These are phyloP conservation scores for Aspergillus ustus DNA, from an alignment of 2,329 filamentous ascomycete species.

Conservation along the genomic window DNA sequence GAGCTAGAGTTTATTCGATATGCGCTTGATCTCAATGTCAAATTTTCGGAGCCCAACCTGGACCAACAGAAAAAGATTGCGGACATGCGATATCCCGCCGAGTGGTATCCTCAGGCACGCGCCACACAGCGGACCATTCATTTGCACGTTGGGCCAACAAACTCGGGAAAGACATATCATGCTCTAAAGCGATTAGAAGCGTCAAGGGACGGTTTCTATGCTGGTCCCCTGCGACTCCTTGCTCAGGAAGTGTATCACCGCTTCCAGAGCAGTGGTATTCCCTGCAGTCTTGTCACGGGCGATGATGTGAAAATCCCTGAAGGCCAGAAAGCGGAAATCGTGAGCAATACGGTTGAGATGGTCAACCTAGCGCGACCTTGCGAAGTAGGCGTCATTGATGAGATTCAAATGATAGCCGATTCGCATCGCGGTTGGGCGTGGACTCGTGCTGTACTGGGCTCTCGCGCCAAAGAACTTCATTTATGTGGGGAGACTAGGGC, in stretches of 20 bases:
- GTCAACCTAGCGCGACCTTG: constrained; percentile 62
- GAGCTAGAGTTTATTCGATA: constrained; percentile 72
- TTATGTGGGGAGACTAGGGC: constrained; percentile 88
- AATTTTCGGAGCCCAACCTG: constrained; percentile 61
- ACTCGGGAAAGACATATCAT: constrained; percentile 97
- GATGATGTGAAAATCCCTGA: constrained; percentile 80
- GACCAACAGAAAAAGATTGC: constrained; percentile 68
- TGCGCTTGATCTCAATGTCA: constrained; percentile 63
- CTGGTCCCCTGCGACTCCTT: constrained; percentile 83
- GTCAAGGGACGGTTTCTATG: constrained; percentile 79
- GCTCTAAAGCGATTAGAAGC: constrained; percentile 83
- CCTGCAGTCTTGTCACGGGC: constrained; percentile 83
- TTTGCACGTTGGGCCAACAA: constrained; percentile 93
- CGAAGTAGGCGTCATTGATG: constrained; percentile 94
- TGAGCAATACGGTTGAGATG: constrained; percentile 96
- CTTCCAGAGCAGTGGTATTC: constrained; percentile 75
- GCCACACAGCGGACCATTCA: constrained; percentile 81
- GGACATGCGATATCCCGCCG: constrained; percentile 85
- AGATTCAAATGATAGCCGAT: constrained; percentile 96
- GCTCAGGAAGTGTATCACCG: constrained; percentile 96
- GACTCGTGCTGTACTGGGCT: constrained; percentile 86
- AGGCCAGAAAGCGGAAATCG: constrained; percentile 61
- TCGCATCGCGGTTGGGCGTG: constrained; percentile 85
- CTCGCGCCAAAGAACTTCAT: constrained; percentile 87
- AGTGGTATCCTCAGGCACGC: constrained; percentile 90